A percentile compares a stretch with the other conserved stretches of the same genome.
Conservation (phyloP, 345 rosid species). For the Laguncularia racemosa region DNA sequence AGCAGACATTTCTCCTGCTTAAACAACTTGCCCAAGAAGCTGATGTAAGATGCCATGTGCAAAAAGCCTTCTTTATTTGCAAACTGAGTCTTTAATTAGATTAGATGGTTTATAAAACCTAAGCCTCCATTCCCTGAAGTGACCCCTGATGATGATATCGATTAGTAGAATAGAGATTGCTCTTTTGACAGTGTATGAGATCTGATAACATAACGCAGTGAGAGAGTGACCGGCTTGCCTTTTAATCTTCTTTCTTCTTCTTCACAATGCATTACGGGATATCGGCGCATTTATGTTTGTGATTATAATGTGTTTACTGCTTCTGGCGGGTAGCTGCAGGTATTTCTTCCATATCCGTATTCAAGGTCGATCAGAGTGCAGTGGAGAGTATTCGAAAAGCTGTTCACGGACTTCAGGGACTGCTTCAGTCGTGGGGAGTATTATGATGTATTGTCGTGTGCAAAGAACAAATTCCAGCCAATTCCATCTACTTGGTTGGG, state of each 20-base stretch:
- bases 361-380: conserved; percentile 58
- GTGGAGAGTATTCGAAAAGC: conserved; percentile 76
- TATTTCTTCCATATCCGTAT: conserved; percentile 79
- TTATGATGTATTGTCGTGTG: conserved; percentile 51
- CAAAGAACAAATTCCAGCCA: conserved; percentile 76
- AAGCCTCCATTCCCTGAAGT: no score
- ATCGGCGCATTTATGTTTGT: no score
- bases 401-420: conserved; percentile 81
- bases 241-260: no score
- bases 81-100: background rate
- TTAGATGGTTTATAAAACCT: no score
- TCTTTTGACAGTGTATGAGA: no score
- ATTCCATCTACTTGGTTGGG: conserved; percentile 77
- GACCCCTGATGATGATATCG: no score
- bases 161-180: no score
- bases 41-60: conserved; percentile 40
- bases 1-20: conserved; percentile 59
- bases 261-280: no score
- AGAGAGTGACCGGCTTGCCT: no score
- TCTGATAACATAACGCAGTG: no score
- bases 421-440: conserved; percentile 56
- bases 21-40: conserved; percentile 69
- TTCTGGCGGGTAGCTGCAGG: conserved; percentile 29
- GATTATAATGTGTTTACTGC: background rate
- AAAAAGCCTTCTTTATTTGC: background rate